phyloP scores from a whole-genome alignment of 164 flowering plant species.

The Aristolochia contorta region DNA sequence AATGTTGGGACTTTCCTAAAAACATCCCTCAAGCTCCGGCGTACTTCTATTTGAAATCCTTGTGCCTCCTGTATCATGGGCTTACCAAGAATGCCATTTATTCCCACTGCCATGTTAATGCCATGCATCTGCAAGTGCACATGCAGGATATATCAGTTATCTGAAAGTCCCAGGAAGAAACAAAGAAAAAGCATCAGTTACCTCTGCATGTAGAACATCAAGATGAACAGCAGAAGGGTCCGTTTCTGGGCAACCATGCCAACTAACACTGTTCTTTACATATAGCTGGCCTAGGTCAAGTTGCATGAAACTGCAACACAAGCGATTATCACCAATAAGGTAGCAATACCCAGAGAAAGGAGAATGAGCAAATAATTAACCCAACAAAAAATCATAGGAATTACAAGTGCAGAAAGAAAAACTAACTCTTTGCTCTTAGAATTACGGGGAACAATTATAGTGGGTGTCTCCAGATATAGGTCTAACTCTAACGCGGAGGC shows the following conservation, averaged over 20 bases:
- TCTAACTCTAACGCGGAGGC: constrained; percentile 82
- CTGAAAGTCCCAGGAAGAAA: not conserved
- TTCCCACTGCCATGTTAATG: constrained; percentile 85
- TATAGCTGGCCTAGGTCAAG: constrained; percentile 83
- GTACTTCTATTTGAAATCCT: constrained; percentile 67
- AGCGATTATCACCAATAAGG: not conserved
- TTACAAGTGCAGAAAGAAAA: not conserved
- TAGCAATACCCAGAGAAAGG: no score
- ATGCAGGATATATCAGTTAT: not conserved
- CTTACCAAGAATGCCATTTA: constrained; percentile 62
- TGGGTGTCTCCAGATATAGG: constrained; percentile 86
- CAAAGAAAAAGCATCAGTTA: constrained; percentile 11
- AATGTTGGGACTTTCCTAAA: constrained; percentile 90
- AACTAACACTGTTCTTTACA: constrained; percentile 61
- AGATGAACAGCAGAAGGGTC: constrained; percentile 95
- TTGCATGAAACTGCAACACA: constrained; percentile 63
- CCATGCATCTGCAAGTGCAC: constrained; percentile 61
- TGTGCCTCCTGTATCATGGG: constrained; percentile 81
- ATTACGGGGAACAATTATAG: constrained; percentile 73
- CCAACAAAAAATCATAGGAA: no score
- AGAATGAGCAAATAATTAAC: no score
- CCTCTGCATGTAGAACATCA: constrained; percentile 93
- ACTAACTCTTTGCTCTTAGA: constrained; percentile 88
- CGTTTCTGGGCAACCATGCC: constrained; percentile 74
- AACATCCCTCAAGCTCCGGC: constrained; percentile 91